Percentiles rank a stretch among this genome's conserved stretches.
Evolutionary conservation across 228 moss, liverwort and hornwort species (phyloP).

Genomic region (Sphagnum magellanicum): DNA sequence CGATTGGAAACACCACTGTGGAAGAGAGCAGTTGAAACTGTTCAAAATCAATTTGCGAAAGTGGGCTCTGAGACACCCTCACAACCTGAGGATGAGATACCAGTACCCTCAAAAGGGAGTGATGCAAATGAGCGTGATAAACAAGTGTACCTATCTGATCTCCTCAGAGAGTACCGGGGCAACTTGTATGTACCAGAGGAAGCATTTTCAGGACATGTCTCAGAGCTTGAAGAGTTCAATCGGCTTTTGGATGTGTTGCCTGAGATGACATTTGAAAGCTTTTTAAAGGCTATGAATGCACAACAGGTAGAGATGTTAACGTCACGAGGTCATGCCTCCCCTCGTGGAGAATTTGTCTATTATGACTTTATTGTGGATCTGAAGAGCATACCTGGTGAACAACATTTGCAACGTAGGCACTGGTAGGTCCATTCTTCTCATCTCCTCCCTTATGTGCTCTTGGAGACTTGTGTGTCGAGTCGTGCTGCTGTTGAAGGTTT

Average conservation of each 20-base stretch:
- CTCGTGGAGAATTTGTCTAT: conserved; percentile 50
- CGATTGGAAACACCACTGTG: conserved; percentile 62
- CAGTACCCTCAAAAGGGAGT: conserved; percentile 4
- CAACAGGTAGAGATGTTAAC: conserved; percentile 67
- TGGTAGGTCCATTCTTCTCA: conserved; percentile 28
- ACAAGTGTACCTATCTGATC: conserved; percentile 72
- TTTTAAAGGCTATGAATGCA: conserved; percentile 46
- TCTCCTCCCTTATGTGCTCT: background rate
- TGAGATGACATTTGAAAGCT: conserved; percentile 76
- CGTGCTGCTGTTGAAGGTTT: background rate
- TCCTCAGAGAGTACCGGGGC: conserved; percentile 79
- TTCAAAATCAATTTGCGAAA: conserved; percentile 31
- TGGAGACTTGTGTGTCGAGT: too few relatives aligned
- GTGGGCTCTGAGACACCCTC: background rate
- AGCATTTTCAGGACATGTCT: conserved; percentile 50
- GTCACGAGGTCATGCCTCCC: conserved; percentile 64
- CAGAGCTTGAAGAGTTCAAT: conserved; percentile 61
- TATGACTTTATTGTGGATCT: conserved; percentile 89
- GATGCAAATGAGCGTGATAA: conserved; percentile 4
- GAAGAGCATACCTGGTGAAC: conserved; percentile 63
- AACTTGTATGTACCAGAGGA: conserved; percentile 92
- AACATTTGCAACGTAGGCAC: conserved; percentile 51
- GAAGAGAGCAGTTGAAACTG: conserved; percentile 45
- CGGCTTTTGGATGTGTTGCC: conserved; percentile 57
- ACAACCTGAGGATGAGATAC: background rate